phyloP scores from a whole-genome alignment of 1,139 yeast species.

The Magnusiomyces tetraspermus region DNA sequence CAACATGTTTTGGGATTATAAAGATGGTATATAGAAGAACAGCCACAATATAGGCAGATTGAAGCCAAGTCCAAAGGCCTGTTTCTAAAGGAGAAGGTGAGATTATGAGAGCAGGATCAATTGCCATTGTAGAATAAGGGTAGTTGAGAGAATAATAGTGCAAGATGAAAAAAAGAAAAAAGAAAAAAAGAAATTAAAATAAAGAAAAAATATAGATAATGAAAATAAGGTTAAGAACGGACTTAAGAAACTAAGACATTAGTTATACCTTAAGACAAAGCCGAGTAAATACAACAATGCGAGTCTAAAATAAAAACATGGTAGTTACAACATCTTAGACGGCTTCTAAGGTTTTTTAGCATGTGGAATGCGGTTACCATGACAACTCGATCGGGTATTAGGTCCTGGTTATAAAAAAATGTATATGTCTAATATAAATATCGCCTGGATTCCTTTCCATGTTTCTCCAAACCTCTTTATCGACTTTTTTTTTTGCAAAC shows the following conservation, averaged over 20 bases:
- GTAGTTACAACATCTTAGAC: background rate
- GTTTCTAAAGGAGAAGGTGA: background rate
- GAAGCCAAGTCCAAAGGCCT: background rate
- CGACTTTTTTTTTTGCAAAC: too few relatives aligned
- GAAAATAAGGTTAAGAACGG: background rate
- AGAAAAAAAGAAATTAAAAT: background rate
- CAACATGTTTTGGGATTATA: background rate
- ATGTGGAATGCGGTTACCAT: background rate
- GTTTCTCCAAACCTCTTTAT: too few relatives aligned
- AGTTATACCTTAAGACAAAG: background rate
- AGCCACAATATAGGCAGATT: background rate
- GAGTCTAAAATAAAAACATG: background rate
- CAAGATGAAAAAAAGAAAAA: background rate
- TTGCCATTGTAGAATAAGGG: background rate
- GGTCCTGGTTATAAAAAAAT: background rate
- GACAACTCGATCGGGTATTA: background rate
- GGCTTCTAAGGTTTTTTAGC: background rate
- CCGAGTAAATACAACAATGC: background rate
- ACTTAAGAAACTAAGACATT: background rate
- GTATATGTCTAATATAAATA: background rate
- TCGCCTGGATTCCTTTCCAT: background rate
- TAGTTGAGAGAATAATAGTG: background rate
- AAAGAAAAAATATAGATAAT: too few relatives aligned
- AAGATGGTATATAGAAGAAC: background rate
- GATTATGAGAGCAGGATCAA: background rate